Evolutionary conservation across 768 basidiomycete genomes (phyloP), one percentile per base, ranked within the genome.

Genomic region (Pseudohyphozyma bogoriensis): DNA sequence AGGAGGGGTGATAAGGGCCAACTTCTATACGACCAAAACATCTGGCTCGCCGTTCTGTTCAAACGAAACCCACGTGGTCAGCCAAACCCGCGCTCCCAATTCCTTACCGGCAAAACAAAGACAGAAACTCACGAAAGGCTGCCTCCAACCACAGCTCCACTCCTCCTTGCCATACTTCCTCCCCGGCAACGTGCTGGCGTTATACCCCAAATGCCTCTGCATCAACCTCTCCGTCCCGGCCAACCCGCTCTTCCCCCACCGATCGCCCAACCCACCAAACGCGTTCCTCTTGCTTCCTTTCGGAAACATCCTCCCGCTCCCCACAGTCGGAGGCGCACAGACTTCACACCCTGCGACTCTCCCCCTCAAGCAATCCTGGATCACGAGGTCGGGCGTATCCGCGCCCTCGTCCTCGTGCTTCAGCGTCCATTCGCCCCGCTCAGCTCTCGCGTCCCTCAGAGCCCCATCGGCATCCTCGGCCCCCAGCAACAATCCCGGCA

Each of bases 41-140:
- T 61, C 60, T 20, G 55, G 60, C 28, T 61, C 60, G 42, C 60
- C 60, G 35, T 61, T 61, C 60, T 61, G 44, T 26, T n/a, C n/a
- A n/a, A 9, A 11, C 6, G 32, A 1, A 9, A 1, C 1, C 1
- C 12, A 1, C 3, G 12, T 31, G 22, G 40, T 51, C 47, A 56
- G 59, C n/a, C n/a, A n/a, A n/a, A n/a, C 15, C 18, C 7, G 10
- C 15, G 50, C 33, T 33, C 5, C 6, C 3, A 28, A 10, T 45
- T 18, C 18, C 24, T 12, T 13, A 50, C 3, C 29, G 20, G 24
- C 9, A 24, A 1, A 15, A n/a, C 4, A 6, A 2, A 9, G 15
- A 24, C 13, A 28, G 4, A 11, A n/a, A 47, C 60, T 55, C 44
- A 61, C 60, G 11, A 61, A 61, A 24, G 60, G 60, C 31, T 61